These are phyloP conservation scores for Candolleomyces aberdarensis DNA, from an alignment of 768 basidiomycete species.

Conservation along the genomic window DNA sequence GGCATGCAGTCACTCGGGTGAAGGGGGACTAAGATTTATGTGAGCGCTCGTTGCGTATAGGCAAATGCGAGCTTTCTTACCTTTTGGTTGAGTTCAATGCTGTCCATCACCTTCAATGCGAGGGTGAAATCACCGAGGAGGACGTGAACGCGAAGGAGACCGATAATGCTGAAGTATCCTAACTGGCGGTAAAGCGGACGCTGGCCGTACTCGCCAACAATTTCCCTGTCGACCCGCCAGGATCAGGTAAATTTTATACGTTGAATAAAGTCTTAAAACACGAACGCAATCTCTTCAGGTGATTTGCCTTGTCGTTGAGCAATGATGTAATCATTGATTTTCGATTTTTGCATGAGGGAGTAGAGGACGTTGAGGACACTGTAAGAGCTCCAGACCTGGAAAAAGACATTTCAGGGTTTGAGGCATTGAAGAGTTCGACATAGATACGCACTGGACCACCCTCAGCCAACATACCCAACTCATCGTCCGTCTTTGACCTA, in stretches of 20 bases:
- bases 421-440: not conserved
- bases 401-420: not conserved
- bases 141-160: constrained; percentile 92
- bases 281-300: constrained; percentile 80
- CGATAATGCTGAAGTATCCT: constrained; percentile 96
- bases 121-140: constrained; percentile 95
- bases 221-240: constrained; percentile 47
- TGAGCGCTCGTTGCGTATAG: constrained; percentile 9
- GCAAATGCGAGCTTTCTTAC: constrained; percentile 27
- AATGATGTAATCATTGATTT: constrained; percentile 88
- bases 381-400: constrained; percentile 94
- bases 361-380: constrained; percentile 98
- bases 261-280: constrained; percentile 13
- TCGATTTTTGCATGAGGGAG: constrained; percentile 96
- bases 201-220: constrained; percentile 89
- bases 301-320: constrained; percentile 80
- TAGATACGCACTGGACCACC: constrained; percentile 52
- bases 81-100: constrained; percentile 90
- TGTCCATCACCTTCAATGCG: constrained; percentile 92
- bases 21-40: constrained; percentile 61
- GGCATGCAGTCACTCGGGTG: constrained; percentile 93
- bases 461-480: constrained; percentile 77
- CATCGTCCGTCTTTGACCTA: constrained; percentile 86
- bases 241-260: constrained; percentile 2
- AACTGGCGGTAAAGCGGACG: constrained; percentile 90